Conservation (phyloP, 2,329 filamentous ascomycete genomes). For the Cordyceps cateniannulata region DNA sequence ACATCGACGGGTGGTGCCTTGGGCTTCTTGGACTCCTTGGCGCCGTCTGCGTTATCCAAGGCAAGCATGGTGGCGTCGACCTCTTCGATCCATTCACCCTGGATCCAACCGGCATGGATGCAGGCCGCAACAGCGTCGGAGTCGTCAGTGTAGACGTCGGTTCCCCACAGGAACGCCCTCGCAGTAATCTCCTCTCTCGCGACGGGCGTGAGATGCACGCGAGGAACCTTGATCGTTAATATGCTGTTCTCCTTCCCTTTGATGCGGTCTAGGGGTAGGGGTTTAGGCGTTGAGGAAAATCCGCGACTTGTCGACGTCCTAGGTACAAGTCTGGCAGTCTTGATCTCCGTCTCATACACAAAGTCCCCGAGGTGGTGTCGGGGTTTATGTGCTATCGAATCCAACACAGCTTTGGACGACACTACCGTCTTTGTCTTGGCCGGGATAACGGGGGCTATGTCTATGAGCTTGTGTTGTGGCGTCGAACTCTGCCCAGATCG, state of each 20-base stretch:
- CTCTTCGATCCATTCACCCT: constrained; percentile 77
- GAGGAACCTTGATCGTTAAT: constrained; percentile 79
- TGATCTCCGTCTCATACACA: constrained; percentile 67
- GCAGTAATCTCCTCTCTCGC: constrained; percentile 79
- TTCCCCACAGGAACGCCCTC: constrained; percentile 81
- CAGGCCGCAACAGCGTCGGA: constrained; percentile 89
- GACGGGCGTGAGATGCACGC: constrained; percentile 62
- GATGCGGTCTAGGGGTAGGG: constrained; percentile 67
- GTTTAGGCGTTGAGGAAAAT: constrained; percentile 54
- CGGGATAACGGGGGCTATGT: constrained; percentile 30
- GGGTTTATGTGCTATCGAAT: constrained; percentile 62
- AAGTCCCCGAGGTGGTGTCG: constrained; percentile 79
- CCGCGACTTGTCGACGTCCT: constrained; percentile 34
- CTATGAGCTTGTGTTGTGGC: constrained; percentile 15
- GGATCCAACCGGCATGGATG: constrained; percentile 89
- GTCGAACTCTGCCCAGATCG: constrained; percentile 20
- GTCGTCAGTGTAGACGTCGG: constrained; percentile 91
- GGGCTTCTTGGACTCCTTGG: constrained; percentile 27
- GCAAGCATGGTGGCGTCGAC: constrained; percentile 65
- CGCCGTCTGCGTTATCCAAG: constrained; percentile 33
- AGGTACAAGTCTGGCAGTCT: constrained; percentile 41
- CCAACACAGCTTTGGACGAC: constrained; percentile 62
- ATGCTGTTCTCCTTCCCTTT: constrained; percentile 81
- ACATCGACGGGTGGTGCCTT: constrained; percentile 22
- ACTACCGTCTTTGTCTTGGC: constrained; percentile 61